Evolutionary conservation across 176 grass and related monocot species (phyloP).

Genomic region (Musa troglodytarum): DNA sequence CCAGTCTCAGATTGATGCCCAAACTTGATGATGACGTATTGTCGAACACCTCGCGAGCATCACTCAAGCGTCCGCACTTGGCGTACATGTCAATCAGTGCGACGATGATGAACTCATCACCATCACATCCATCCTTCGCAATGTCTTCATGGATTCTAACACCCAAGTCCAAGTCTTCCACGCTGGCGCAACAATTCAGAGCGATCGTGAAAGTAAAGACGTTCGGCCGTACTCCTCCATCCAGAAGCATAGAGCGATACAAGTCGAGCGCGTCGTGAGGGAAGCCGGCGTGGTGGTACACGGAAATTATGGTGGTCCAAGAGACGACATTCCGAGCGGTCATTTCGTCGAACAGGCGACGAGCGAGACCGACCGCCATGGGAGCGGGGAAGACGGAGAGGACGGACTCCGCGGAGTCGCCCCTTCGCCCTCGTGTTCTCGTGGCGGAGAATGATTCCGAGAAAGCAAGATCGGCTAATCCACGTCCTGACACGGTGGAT

Average conservation of each 20-base stretch:
- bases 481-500: too few species aligned
- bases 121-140: conserved; percentile 2
- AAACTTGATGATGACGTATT: too few species aligned
- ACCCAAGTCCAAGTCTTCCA: conserved; percentile 17
- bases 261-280: conserved; percentile 12
- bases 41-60: conserved; percentile 19
- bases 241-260: conserved; percentile 3
- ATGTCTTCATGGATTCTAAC: conserved; percentile 8
- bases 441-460: neutral
- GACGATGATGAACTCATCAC: conserved; percentile 10
- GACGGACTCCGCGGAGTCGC: neutral
- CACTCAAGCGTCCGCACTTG: conserved; percentile 5
- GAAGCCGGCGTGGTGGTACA: conserved; percentile 20
- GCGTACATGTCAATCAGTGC: conserved; percentile 24
- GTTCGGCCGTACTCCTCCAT: conserved; percentile 14
- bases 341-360: conserved; percentile 18
- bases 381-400: neutral
- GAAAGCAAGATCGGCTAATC: neutral
- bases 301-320: conserved; percentile 22
- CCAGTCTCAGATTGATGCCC: conserved; percentile 10
- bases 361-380: conserved; percentile 11
- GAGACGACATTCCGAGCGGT: conserved; percentile 1
- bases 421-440: neutral
- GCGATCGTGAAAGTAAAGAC: conserved; percentile 20
- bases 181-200: conserved; percentile 13